A percentile compares a stretch with the other conserved stretches of the same genome.
phyloP scores from a whole-genome alignment of 2,329 filamentous ascomycete genomes.

The Botryotinia convoluta region DNA sequence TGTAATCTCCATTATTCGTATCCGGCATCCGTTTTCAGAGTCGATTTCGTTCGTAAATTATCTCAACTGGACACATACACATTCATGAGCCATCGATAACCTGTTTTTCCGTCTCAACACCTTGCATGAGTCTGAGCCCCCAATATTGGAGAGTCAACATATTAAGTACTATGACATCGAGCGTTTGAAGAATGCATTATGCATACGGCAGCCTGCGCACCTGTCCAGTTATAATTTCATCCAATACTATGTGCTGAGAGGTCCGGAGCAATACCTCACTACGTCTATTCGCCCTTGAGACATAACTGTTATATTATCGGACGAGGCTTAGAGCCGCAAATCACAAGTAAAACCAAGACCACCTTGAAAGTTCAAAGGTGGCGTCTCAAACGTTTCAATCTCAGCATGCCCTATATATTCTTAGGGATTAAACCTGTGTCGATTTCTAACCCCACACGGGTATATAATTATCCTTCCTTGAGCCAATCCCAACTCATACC shows the following conservation, averaged over 20 bases:
- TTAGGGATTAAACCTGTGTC: background rate
- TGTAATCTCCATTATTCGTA: background rate
- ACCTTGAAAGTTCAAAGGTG: background rate
- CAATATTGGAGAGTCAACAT: background rate
- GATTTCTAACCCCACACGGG: background rate
- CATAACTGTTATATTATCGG: background rate
- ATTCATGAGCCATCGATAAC: background rate
- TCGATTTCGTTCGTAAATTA: background rate
- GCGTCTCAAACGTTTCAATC: background rate
- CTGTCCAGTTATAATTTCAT: background rate
- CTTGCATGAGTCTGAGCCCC: too few relatives aligned
- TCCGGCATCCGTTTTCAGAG: background rate
- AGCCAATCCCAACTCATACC: background rate
- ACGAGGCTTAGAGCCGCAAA: background rate
- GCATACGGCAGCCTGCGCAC: background rate
- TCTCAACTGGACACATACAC: background rate
- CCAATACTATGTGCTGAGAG: background rate
- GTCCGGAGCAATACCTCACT: background rate
- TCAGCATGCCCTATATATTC: background rate
- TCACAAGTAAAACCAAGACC: background rate
- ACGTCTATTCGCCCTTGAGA: background rate
- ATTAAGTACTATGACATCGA: background rate
- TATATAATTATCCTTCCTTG: background rate
- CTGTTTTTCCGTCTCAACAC: background rate
- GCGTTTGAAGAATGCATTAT: background rate